Conservation (phyloP, 306 rosid genomes). For the Prunus armeniaca region DNA sequence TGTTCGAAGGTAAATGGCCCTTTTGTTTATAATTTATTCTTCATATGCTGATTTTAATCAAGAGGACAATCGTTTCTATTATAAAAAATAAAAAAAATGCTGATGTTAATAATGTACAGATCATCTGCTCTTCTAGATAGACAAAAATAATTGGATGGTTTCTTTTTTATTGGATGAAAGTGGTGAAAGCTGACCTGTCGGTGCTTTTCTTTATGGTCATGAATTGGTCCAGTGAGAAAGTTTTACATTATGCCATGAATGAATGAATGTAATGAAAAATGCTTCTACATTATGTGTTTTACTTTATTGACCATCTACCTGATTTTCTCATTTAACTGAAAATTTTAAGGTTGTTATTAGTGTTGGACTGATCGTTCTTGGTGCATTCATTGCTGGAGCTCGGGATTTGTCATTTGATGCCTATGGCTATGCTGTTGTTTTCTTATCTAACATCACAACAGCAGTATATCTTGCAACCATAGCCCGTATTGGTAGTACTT, state of each 20-base stretch:
- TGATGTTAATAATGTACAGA: neutral
- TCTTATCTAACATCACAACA: slow-evolving; percentile 80
- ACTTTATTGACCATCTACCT: slow-evolving; percentile 39
- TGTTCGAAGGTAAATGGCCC: slow-evolving; percentile 65
- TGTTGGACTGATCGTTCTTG: slow-evolving; percentile 87
- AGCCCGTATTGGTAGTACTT: slow-evolving; percentile 72
- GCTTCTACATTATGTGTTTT: slow-evolving; percentile 4
- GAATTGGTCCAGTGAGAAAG: neutral
- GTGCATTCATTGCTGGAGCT: slow-evolving; percentile 93
- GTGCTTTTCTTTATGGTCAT: neutral
- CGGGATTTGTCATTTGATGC: slow-evolving; percentile 88
- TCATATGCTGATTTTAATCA: neutral
- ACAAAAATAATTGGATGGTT: neutral
- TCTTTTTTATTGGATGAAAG: neutral
- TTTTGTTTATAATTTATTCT: slow-evolving; percentile 12
- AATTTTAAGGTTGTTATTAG: slow-evolving; percentile 79
- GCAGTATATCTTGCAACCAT: slow-evolving; percentile 96
- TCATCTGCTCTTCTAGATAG: slow-evolving; percentile 14
- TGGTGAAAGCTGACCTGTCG: neutral
- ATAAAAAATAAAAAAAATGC: neutral
- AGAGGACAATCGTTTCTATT: too few relatives aligned
- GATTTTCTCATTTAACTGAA: slow-evolving; percentile 72
- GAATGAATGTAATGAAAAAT: neutral
- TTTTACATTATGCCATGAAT: neutral
- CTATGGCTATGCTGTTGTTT: slow-evolving; percentile 81